Evolutionary conservation across 768 basidiomycete species (phyloP), one percentile per base, ranked within the genome.

Genomic region (Xerocomus potaroensis): DNA sequence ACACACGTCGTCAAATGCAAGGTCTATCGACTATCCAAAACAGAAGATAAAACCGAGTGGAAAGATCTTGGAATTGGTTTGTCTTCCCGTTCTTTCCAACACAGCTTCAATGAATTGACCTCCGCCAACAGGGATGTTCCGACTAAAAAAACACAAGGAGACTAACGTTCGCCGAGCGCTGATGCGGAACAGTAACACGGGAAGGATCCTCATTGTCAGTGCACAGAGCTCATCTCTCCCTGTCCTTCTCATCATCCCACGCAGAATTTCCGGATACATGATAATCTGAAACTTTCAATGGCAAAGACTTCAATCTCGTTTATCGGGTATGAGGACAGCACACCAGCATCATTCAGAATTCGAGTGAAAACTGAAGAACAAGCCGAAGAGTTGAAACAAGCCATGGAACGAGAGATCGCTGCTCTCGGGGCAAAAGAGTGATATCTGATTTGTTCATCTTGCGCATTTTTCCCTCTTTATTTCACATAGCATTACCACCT

Each of bases 201-300:
- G 87, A 15, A 87, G 84, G 61, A 79, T 91, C 51, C 71, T 78
- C 46, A 71, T 91, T 33, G 88, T 91, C 48, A 39, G 85, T 76
- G 12, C 26, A 38, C n/a, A 18, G 18, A 41, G 27, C 30, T 30
- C 19, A 14, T 29, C 12, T 2, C 8, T 16, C 3, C 3, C 6
- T 22, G 32, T 42, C 29, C 21, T 37, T 53, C 30, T 53, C 21
- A 41, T 41, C 38, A 43, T 24, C 22, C 38, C 8, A 18, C 6
- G n/a, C 59, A 91, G 88, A 91, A 91, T 63, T 90, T 89, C 72
- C 76, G 73, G 45, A 62, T 90, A 30, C 80, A 87, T 56, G 55
- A 70, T 0, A 77, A 75, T 12, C 66, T 90, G 50, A 80, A 75
- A 41, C 75, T 77, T 11, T 73, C 75, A 1, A 65, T 74, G 41